Conservation (phyloP, 1,284 basidiomycete genomes). For the Moesziomyces globuligerus region DNA sequence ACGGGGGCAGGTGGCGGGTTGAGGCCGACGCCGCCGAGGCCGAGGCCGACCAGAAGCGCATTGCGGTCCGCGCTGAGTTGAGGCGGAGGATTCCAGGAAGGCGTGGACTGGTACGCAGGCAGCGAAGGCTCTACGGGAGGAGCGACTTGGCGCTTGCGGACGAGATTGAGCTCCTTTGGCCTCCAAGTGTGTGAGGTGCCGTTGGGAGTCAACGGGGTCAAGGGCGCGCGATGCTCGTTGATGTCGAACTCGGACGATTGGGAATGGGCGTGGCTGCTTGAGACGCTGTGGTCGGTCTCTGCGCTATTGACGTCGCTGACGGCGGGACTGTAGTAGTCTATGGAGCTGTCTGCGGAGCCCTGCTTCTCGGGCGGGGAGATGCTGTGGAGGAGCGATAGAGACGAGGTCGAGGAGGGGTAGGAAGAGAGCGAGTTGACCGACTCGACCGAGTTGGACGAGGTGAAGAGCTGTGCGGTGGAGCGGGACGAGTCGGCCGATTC, state of each 20-base stretch:
- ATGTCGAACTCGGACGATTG: constrained; percentile 41
- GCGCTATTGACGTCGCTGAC: constrained; percentile 47
- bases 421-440: constrained; percentile 37
- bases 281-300: constrained; percentile 43
- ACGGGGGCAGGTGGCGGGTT: constrained; percentile 4
- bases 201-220: constrained; percentile 43
- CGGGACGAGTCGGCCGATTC: constrained; percentile 35
- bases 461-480: constrained; percentile 19
- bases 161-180: constrained; percentile 49
- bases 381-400: constrained; percentile 34
- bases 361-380: constrained; percentile 30
- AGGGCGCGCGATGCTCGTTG: constrained; percentile 17
- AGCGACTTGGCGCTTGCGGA: constrained; percentile 25
- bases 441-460: constrained; percentile 31
- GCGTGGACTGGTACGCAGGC: constrained; percentile 17
- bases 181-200: constrained; percentile 33
- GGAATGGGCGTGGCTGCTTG: constrained; percentile 30
- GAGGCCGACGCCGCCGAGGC: constrained; percentile 21
- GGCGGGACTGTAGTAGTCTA: constrained; percentile 42
- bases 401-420: constrained; percentile 36
- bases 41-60: constrained; percentile 34
- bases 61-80: constrained; percentile 20
- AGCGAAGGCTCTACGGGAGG: constrained; percentile 12
- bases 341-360: constrained; percentile 28
- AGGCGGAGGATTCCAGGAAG: constrained; percentile 14